phyloP scores from a whole-genome alignment of 2,329 filamentous ascomycete species.

The Claviceps pusilla region DNA sequence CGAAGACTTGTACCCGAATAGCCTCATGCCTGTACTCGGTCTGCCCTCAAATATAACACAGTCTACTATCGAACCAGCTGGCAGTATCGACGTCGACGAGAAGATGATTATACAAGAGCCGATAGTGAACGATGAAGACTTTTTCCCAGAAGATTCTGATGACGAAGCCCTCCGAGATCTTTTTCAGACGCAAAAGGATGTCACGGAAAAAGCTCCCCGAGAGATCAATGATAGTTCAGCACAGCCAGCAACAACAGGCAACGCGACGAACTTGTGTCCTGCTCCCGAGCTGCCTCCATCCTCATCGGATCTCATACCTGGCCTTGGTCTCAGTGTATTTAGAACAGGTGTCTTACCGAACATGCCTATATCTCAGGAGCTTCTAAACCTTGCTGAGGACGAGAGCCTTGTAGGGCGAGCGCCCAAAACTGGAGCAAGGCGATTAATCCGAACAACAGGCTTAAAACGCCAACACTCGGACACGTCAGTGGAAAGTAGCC shows the following conservation, averaged over 20 bases:
- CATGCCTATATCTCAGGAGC: conserved; percentile 22
- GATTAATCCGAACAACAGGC: background rate
- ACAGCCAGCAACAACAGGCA: background rate
- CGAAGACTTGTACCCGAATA: conserved; percentile 68
- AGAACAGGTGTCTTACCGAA: conserved; percentile 20
- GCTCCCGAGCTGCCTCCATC: background rate
- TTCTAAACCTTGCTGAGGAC: conserved; percentile 27
- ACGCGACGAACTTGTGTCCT: background rate
- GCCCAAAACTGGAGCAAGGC: conserved; percentile 4
- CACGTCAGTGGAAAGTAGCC: background rate
- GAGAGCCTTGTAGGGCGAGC: conserved; percentile 18
- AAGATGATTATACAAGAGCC: conserved; percentile 33
- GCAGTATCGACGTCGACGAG: conserved; percentile 51
- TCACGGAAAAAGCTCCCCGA: background rate
- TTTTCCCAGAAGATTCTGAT: conserved; percentile 37
- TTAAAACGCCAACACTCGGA: conserved; percentile 1
- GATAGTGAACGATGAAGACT: conserved; percentile 33
- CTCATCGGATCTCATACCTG: conserved; percentile 9
- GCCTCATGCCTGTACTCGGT: conserved; percentile 36
- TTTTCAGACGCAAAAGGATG: conserved; percentile 2
- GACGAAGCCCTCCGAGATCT: conserved; percentile 29
- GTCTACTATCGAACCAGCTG: conserved; percentile 19
- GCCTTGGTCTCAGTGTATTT: conserved; percentile 29
- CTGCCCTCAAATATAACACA: conserved; percentile 27
- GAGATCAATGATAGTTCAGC: background rate